These are phyloP conservation scores for Ogataea nitratoaversa DNA, from an alignment of 805 yeast genomes.

Conservation along the genomic window DNA sequence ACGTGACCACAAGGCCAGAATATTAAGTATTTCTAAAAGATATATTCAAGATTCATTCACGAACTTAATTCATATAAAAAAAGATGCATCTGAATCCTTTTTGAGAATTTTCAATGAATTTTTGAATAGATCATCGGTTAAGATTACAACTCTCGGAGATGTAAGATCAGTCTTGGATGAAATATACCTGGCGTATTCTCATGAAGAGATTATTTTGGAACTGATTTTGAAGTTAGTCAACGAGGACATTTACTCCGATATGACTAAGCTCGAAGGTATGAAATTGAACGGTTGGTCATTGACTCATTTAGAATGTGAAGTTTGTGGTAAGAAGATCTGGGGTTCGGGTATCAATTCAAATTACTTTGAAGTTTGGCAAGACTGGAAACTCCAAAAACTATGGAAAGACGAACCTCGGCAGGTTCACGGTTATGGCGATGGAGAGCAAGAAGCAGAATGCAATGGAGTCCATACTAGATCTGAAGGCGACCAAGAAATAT, in stretches of 20 bases:
- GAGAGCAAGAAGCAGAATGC: too few relatives aligned
- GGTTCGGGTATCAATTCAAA: conserved; percentile 55
- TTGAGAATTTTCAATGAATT: conserved; percentile 52
- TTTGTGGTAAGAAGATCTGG: conserved; percentile 72
- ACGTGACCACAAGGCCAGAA: neutral
- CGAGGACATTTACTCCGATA: conserved; percentile 46
- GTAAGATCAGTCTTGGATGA: conserved; percentile 58
- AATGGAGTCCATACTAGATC: too few relatives aligned
- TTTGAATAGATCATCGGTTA: conserved; percentile 43
- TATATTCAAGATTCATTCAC: conserved; percentile 40
- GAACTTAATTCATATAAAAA: conserved; percentile 31
- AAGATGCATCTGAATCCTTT: conserved; percentile 37
- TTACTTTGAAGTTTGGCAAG: conserved; percentile 57
- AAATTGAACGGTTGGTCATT: conserved; percentile 62
- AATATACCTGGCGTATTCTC: conserved; percentile 57
- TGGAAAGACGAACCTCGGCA: neutral
- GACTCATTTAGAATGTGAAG: conserved; percentile 55
- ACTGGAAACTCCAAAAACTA: conserved; percentile 26
- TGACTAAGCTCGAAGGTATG: conserved; percentile 38
- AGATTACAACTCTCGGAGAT: conserved; percentile 52
- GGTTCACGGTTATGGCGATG: conserved; percentile 5
- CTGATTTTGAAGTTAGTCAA: conserved; percentile 53
- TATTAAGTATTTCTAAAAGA: conserved; percentile 34
- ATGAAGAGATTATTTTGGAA: conserved; percentile 54
- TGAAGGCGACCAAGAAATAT: too few relatives aligned